These are phyloP conservation scores for Aspergillus fischeri DNA, from an alignment of 2,329 filamentous ascomycete species.

Conservation along the genomic window DNA sequence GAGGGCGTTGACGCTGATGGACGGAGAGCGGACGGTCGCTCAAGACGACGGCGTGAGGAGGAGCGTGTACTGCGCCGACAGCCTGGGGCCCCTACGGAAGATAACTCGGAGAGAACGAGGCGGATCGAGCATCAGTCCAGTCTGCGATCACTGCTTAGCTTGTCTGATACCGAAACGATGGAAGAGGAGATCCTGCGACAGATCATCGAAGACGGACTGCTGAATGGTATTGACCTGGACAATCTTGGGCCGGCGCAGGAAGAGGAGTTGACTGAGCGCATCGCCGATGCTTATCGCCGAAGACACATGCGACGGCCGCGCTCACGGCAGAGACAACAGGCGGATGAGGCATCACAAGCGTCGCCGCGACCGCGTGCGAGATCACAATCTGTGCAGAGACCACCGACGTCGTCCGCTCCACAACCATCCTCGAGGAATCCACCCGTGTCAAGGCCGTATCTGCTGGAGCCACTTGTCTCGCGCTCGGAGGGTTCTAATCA, in stretches of 20 bases:
- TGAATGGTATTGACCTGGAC: constrained; percentile 84
- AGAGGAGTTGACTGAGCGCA: constrained; percentile 84
- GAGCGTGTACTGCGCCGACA: constrained; percentile 28
- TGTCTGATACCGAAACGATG: constrained; percentile 71
- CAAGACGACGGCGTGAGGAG: constrained; percentile 33
- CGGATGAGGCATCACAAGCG: constrained; percentile 28
- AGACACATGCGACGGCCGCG: constrained; percentile 55
- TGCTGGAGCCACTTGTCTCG: constrained; percentile 27
- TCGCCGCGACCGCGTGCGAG: constrained; percentile 25
- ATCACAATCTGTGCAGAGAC: constrained; percentile 29
- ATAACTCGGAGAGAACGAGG: constrained; percentile 40
- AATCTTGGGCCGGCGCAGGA: constrained; percentile 80
- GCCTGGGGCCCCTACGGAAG: constrained; percentile 12
- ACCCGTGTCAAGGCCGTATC: constrained; percentile 29
- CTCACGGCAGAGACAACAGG: constrained; percentile 33
- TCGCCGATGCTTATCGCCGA: constrained; percentile 81
- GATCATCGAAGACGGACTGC: constrained; percentile 78
- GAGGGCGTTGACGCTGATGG: constrained; percentile 37
- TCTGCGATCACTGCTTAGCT: constrained; percentile 75
- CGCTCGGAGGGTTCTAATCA: constrained; percentile 22
- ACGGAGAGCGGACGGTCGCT: constrained; percentile 37
- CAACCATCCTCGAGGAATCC: constrained; percentile 21
- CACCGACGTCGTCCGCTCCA: constrained; percentile 13
- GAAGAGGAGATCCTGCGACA: constrained; percentile 85
- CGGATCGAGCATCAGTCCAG: constrained; percentile 87